Evolutionary conservation across 805 yeast genomes (phyloP), one percentile per base, ranked within the genome.

Genomic region (Candida ortonii): DNA sequence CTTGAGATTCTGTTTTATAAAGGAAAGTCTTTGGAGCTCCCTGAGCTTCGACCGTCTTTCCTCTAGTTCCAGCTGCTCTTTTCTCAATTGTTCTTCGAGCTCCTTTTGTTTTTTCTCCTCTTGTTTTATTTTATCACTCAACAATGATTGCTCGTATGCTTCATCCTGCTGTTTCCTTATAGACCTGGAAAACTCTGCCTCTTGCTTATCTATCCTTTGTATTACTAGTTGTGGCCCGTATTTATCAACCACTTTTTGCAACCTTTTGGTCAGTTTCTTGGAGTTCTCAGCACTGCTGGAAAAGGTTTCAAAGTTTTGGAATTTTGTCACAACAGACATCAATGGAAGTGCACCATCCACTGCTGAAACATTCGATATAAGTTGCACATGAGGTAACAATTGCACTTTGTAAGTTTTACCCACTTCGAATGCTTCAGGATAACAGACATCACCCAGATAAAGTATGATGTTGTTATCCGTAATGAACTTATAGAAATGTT

Each of bases 361-460:
- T 13, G 75, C 80, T 49, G 61, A 70, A 34, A 64, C 87, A 61
- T 65, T 83, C 24, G 67, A 82, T 48, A 59, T 71, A 57, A 69
- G 62, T 34, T 64, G 67, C 11, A 75, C 59, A 39, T 68, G 76
- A 1, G 93, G 90, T 16, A 78, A 61, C 23, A 71, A 64, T 17
- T 70, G 65, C 2, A 74, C 70, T 22, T 64, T 67, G 41, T 81
- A 65, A 23, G 71, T 64, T 43, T 69, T 69, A 1, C 85, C 84
- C 25, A 84, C 71, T 38, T 78, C 78, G 63, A 74, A 77, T 3
- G 84, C 73, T 53, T 84, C 90, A 1, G 80, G 68, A 44, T 77
- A 77, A 11, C 67, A 59, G 16, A 76, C 77, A 44, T 79, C 76
- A 0, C 85, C 84, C 24, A 82, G 70, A 68, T 81, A 84, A 1